Evolutionary conservation across 2,329 filamentous ascomycete genomes (phyloP).

Genomic region (Curvularia sp.): DNA sequence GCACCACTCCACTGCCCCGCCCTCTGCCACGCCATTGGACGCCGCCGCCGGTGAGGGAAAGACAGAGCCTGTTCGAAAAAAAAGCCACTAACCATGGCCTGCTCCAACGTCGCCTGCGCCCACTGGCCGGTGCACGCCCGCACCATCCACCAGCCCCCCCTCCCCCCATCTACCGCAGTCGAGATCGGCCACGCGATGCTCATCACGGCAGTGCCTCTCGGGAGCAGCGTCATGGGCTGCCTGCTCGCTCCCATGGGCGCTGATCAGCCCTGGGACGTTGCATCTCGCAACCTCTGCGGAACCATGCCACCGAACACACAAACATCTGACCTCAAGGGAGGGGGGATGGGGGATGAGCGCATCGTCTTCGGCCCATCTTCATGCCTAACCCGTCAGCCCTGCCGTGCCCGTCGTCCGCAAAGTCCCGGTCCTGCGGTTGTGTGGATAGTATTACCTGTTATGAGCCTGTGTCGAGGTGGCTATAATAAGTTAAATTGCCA

Average conservation of each 20-base stretch:
- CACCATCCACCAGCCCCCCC: conserved; percentile 21
- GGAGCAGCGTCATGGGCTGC: conserved; percentile 33
- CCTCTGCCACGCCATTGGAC: conserved; percentile 26
- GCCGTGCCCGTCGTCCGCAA: conserved; percentile 24
- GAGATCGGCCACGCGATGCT: conserved; percentile 36
- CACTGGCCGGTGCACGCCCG: conserved; percentile 35
- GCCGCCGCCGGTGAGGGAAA: conserved; percentile 25
- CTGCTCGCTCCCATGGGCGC: conserved; percentile 29
- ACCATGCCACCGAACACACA: conserved; percentile 31
- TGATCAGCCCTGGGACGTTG: conserved; percentile 35
- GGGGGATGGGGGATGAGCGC: not conserved
- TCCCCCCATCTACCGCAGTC: conserved; percentile 27
- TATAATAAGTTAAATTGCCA: conserved; percentile 39
- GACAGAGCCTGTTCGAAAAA: conserved; percentile 38
- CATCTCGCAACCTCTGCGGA: conserved; percentile 27
- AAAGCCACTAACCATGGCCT: conserved; percentile 37
- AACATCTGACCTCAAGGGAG: conserved; percentile 23
- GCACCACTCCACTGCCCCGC: conserved; percentile 38
- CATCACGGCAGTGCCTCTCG: conserved; percentile 37
- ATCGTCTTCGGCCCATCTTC: conserved; percentile 19
- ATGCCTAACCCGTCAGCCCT: conserved; percentile 24
- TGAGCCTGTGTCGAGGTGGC: conserved; percentile 3
- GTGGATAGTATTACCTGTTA: conserved; percentile 16
- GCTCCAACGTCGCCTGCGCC: conserved; percentile 33
- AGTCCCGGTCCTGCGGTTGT: conserved; percentile 1